A percentile compares a stretch with the other conserved stretches of the same genome.
Evolutionary conservation across 805 yeast genomes (phyloP).

Genomic region (Cyberlindnera maclurae): DNA sequence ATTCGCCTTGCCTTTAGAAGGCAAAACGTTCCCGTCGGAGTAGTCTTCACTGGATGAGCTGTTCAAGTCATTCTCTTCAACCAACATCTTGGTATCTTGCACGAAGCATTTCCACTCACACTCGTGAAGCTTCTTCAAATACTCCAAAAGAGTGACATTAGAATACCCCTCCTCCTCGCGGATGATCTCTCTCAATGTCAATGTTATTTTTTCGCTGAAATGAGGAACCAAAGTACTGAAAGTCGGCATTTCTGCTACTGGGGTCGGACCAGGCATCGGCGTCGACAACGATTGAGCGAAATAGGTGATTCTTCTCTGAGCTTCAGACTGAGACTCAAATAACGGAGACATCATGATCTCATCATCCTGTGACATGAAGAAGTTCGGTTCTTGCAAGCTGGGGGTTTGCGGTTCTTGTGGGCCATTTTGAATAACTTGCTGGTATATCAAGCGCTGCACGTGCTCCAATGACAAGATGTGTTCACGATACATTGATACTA

Average conservation of each 20-base stretch:
- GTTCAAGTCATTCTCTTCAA: slow-evolving; percentile 36
- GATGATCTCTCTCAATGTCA: slow-evolving; percentile 72
- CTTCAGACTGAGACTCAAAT: slow-evolving; percentile 62
- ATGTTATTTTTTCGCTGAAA: slow-evolving; percentile 72
- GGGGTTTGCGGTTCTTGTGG: slow-evolving; percentile 32
- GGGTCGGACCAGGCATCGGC: slow-evolving; percentile 69
- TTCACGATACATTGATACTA: slow-evolving; percentile 98
- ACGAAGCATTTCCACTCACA: slow-evolving; percentile 69
- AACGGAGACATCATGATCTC: slow-evolving; percentile 51
- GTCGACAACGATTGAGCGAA: slow-evolving; percentile 88
- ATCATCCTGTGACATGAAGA: slow-evolving; percentile 80
- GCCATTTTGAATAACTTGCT: slow-evolving; percentile 55
- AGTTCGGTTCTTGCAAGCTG: slow-evolving; percentile 60
- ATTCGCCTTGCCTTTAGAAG: slow-evolving; percentile 25
- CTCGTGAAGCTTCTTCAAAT: slow-evolving; percentile 56
- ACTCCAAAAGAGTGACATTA: slow-evolving; percentile 61
- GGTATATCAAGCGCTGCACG: slow-evolving; percentile 92
- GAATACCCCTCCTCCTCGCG: slow-evolving; percentile 57
- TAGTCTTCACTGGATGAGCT: slow-evolving; percentile 13
- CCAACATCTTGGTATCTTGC: slow-evolving; percentile 52
- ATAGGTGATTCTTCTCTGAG: slow-evolving; percentile 75
- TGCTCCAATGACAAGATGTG: slow-evolving; percentile 96
- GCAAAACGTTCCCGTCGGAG: slow-evolving; percentile 6
- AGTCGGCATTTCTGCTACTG: slow-evolving; percentile 66
- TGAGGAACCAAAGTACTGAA: slow-evolving; percentile 85